phyloP scores from a whole-genome alignment of 257 asterid genomes.

The Hygrophila difformis region DNA sequence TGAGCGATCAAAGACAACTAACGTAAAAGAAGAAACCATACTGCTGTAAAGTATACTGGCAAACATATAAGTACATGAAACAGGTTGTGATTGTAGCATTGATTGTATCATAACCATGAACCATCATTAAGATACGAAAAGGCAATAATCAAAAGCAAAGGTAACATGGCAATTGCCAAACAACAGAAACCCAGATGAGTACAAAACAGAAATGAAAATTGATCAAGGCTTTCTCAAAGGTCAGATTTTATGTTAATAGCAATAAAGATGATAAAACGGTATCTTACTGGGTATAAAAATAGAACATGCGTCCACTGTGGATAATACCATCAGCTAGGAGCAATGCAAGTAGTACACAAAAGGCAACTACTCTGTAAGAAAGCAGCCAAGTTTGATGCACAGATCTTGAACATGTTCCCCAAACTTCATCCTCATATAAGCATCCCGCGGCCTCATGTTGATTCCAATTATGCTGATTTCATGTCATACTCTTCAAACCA shows the following conservation, averaged over 20 bases:
- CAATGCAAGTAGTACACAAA: slow-evolving; percentile 39
- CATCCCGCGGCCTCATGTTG: slow-evolving; percentile 20
- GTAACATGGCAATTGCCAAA: not conserved
- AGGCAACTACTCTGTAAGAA: slow-evolving; percentile 51
- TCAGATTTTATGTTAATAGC: not conserved
- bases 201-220: slow-evolving; percentile 2
- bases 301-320: slow-evolving; percentile 31
- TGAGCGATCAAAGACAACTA: too few species aligned
- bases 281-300: slow-evolving; percentile 76
- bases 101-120: too few species aligned
- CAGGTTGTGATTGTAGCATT: too few species aligned
- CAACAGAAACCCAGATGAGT: not conserved
- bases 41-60: too few species aligned
- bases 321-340: slow-evolving; percentile 37
- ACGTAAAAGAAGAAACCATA: too few species aligned
- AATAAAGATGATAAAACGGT: slow-evolving; percentile 8
- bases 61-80: too few species aligned
- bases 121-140: slow-evolving; percentile 3
- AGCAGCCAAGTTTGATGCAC: slow-evolving; percentile 72
- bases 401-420: slow-evolving; percentile 54
- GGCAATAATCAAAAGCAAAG: slow-evolving; percentile 3
- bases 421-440: slow-evolving; percentile 53
- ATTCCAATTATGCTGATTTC: slow-evolving; percentile 7
- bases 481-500: slow-evolving; percentile 24
- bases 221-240: not conserved